Evolutionary conservation across 2,329 filamentous ascomycete species (phyloP), one percentile per base, ranked within the genome.

Genomic region (Hypoxylon rubiginosum): DNA sequence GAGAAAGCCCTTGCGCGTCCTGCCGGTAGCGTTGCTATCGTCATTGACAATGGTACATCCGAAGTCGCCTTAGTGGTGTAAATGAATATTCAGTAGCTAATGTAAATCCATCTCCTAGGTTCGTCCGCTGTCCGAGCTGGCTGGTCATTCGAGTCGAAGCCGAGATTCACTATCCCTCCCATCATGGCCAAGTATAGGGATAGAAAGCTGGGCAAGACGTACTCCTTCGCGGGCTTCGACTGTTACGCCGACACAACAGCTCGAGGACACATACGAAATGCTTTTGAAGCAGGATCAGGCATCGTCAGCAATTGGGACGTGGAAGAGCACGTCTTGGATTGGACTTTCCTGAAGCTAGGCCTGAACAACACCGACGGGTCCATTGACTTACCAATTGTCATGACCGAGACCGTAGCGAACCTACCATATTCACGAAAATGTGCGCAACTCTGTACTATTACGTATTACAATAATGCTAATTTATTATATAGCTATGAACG

Each of bases 261-360:
- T 21, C 88, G 93, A 61, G 93, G 94, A 10, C 96, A 98, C 78
- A 91, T 97, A 64, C 91, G 95, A 77, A 92, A 93, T 78, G 91
- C 94, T 1, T 98, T 97, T 74, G 96, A 99, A 78, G 88, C 91
- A 1, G 94, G 94, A 24, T 95, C 91, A 48, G 95, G 94, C 69
- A 91, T 99, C 51, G 89, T 98, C 66, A 94, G 93, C 79, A 98
- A 98, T 77, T 99, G 97, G 94, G 96, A 99, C 79, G 94, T 94
- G 34, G 94, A 97, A 89, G 96, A 99, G 79, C 94, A 95, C 63
- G 85, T 97, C 4, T 82, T 99, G 50, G 96, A 99, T 81, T 97
- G 97, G 79, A 87, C 94, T 45, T 99, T 99, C 78, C 85, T 97
- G 71, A 98, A 97, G 81, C 82, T 99, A 58, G 96, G 96, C 4